Evolutionary conservation across 805 yeast genomes (phyloP), one percentile per base, ranked within the genome.

Genomic region (Sugiyamaella boreocaroliniensis): DNA sequence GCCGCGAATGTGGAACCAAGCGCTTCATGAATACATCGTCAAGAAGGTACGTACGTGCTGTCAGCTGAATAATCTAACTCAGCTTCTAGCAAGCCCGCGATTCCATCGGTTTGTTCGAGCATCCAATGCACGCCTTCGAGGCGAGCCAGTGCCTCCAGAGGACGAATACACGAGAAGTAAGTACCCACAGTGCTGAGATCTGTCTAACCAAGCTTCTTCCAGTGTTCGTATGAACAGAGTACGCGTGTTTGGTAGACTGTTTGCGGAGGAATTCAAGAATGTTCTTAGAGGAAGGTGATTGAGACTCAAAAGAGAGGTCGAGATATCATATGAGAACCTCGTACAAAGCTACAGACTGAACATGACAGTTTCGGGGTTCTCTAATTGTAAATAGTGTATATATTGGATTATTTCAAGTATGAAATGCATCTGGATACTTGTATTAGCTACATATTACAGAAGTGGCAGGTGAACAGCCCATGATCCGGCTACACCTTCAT

Each of bases 31-130:
- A 37, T 57, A 22, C 40, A 29, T 60, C 7, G 63, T 60, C 15
- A 54, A 54, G 47, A 60, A 58, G 57, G 61, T 59, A 43, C 1
- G 59, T 7, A 10, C 9, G n/a, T 18, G 18, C 12, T 29, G 12
- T 16, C 19, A 20, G 3, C 16, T 14, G 19, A 7, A 48, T 32
- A 5, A 16, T 12, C 19, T 9, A 40, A 12, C 19, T 8, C 20
- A 58, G 61, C 57, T 60, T 4, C 50, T 60, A 41, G 58, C 34
- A n/a, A 58, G 58, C 26, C 57, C 45, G 5, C 18, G 54, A 26
- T 60, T 60, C 41, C 62, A 58, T 47, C 45, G 61, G 43, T 57
- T 58, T 47, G 63, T 60, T 3, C 54, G 49, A n/a, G 53, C 48
- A 15, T 50, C 58, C 4, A 57, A 60, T 49, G 58, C 61, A n/a